phyloP scores from a whole-genome alignment of 805 yeast genomes.

The Kodamaea hsintzibuensis region DNA sequence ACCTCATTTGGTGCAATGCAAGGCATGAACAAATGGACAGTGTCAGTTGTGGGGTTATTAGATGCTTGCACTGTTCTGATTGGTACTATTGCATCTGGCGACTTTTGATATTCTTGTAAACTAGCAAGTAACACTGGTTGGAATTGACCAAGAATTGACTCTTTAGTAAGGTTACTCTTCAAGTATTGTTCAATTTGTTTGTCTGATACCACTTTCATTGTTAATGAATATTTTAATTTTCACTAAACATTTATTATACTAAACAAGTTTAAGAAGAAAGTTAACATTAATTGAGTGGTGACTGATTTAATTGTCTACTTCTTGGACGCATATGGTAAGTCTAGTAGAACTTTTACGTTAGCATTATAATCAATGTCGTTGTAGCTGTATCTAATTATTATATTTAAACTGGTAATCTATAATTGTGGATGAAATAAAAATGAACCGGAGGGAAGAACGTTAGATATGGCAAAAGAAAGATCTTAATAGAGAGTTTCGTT shows the following conservation, averaged over 20 bases:
- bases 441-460: too few species aligned
- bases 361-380: too few species aligned
- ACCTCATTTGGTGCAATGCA: constrained; percentile 52
- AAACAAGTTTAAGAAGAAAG: too few species aligned
- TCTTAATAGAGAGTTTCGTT: too few species aligned
- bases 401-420: too few species aligned
- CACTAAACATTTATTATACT: background rate
- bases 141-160: constrained; percentile 27
- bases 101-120: constrained; percentile 40
- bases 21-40: constrained; percentile 65
- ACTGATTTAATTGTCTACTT: background rate
- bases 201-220: constrained; percentile 8
- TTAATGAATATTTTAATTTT: background rate
- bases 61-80: constrained; percentile 50
- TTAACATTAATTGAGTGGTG: too few species aligned
- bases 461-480: too few species aligned
- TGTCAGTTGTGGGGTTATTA: constrained; percentile 32
- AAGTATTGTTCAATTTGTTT: background rate
- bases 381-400: too few species aligned
- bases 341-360: too few species aligned
- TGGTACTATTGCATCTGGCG: constrained; percentile 50
- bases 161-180: constrained; percentile 17
- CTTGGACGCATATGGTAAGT: too few species aligned
- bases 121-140: constrained; percentile 40
- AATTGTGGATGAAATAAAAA: too few species aligned